Percentiles rank a stretch among this genome's conserved stretches.
phyloP scores from a whole-genome alignment of 371 early-diverging fungal species.

The Mucor velutinosus region DNA sequence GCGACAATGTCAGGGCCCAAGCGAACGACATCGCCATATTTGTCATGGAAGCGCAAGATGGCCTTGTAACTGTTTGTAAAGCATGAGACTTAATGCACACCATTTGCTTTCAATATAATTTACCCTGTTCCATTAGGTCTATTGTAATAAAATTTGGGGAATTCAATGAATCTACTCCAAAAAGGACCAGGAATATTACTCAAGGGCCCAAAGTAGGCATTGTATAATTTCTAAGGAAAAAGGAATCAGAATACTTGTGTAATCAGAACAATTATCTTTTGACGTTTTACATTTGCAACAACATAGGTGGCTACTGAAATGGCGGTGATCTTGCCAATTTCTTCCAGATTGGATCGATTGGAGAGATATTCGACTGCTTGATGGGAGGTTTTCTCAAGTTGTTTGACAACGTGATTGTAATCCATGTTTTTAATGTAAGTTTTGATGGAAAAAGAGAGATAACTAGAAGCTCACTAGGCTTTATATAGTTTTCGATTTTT shows the following conservation, averaged over 20 bases:
- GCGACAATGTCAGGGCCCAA: slow-evolving; percentile 10
- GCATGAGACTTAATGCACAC: neutral
- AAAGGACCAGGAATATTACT: slow-evolving; percentile 36
- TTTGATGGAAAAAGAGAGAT: neutral
- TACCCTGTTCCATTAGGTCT: slow-evolving; percentile 32
- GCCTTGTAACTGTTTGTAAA: slow-evolving; percentile 12
- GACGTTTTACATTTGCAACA: slow-evolving; percentile 7
- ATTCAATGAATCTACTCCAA: slow-evolving; percentile 16
- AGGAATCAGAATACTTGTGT: neutral
- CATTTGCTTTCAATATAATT: neutral
- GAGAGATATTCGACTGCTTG: slow-evolving; percentile 16
- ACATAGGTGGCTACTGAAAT: slow-evolving; percentile 18
- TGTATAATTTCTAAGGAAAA: slow-evolving; percentile 30
- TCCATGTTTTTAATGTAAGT: slow-evolving; percentile 4
- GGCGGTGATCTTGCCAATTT: slow-evolving; percentile 23
- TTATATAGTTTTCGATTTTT: neutral
- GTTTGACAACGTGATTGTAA: neutral
- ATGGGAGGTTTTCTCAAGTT: slow-evolving; percentile 1
- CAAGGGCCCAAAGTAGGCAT: slow-evolving; percentile 36
- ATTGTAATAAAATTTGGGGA: slow-evolving; percentile 18
- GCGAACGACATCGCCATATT: slow-evolving; percentile 26
- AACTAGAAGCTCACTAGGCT: neutral
- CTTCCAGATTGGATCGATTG: slow-evolving; percentile 4
- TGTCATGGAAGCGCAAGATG: slow-evolving; percentile 14
- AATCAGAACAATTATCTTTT: neutral